Base-by-base conservation (phyloP, 225 moss, liverwort and hornwort species). In the Climacium dendroides region DNA sequence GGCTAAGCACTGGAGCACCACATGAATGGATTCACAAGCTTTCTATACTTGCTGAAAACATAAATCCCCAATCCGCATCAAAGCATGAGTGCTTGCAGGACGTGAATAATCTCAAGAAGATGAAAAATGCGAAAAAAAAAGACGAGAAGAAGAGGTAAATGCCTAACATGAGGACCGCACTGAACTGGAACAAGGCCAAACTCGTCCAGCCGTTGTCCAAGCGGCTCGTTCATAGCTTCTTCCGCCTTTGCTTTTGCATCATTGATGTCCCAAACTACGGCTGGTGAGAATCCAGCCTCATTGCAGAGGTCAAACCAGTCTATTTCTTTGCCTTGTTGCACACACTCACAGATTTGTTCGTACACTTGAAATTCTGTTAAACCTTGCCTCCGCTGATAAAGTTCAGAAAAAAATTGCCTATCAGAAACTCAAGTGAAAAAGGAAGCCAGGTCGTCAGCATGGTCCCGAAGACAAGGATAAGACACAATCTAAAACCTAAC, bases 161-260 rank as follows among this genome's bases (percentile, higher is more conserved):
- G 92, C 91, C 88, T 94, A 88, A 94, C 94, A 94, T 94, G 92
- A 91, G 67, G 87, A 83, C 91, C 92, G 86, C 94, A 94, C 76
- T 94, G 87, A 60, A 94, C 91, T 81, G 91, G 91, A 85, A 94
- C 87, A 55, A 37, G 87, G 61, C 88, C 92, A 59, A 91, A 89
- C 80, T 94, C 92, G 89, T 92, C 92, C 57, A 90, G 63, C 23
- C 84, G 91, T 74, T 87, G 85, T 75, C 91, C 90, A 77, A 91
- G 91, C 25, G 91, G 91, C 65, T 80, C 91, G 18, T 88, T 88
- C 66, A 89, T 77, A 20, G 91, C 91, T 88, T 83, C 80, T 83
- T 86, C 85, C 60, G 92, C 94, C 71, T 85, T 89, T 14, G 87
- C 81, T 84, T 94, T 94, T 47, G 92, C 94, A 28, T 85, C 79